phyloP scores from a whole-genome alignment of 176 grass and related monocot genomes.

The Pharus latifolius region DNA sequence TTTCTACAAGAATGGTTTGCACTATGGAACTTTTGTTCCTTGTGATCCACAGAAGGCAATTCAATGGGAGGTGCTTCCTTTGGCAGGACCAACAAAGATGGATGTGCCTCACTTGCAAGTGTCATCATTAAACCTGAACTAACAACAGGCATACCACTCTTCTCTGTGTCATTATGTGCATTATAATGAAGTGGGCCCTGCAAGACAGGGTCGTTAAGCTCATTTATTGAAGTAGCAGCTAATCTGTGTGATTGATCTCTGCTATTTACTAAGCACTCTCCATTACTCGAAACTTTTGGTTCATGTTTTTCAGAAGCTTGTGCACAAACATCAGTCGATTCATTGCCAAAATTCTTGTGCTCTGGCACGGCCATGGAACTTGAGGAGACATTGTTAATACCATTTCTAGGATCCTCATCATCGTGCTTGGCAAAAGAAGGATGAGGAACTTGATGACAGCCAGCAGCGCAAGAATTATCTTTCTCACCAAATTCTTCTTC shows the following conservation, averaged over 20 bases:
- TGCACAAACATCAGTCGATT: not conserved
- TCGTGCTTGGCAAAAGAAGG: not conserved
- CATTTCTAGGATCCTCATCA: constrained; percentile 6
- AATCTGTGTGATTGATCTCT: not conserved
- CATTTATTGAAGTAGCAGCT: not conserved
- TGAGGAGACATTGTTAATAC: constrained; percentile 13
- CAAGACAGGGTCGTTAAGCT: not conserved
- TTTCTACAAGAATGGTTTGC: not conserved
- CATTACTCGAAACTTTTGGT: not conserved
- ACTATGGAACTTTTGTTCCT: not conserved
- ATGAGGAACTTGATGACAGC: not conserved
- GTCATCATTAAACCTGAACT: not conserved
- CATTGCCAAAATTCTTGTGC: not conserved
- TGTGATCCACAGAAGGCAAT: not conserved
- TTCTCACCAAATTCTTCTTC: constrained; percentile 59
- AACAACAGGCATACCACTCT: not conserved
- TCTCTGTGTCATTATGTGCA: not conserved
- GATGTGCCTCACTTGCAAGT: not conserved
- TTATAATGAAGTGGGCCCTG: constrained; percentile 1
- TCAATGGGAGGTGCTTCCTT: not conserved
- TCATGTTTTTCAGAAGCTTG: not conserved
- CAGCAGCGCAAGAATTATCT: constrained; percentile 24
- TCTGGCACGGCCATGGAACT: constrained; percentile 1
- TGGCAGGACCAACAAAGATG: not conserved
- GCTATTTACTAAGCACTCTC: not conserved